These are phyloP conservation scores for Venturia aucupariae DNA, from an alignment of 2,329 filamentous ascomycete genomes.

Conservation along the genomic window DNA sequence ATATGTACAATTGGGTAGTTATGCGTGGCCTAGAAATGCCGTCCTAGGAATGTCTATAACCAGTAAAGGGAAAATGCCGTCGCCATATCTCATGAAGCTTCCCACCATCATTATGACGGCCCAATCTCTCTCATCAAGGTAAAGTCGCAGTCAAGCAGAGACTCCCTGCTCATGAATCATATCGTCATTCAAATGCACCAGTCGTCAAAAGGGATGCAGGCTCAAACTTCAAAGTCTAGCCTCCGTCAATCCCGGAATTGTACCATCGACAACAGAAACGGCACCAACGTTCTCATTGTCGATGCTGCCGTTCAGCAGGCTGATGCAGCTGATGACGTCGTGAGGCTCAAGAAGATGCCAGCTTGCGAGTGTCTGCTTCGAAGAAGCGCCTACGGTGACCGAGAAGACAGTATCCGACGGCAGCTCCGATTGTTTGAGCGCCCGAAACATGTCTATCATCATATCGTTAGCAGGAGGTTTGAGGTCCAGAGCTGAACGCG, in stretches of 20 bases:
- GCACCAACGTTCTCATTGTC: conserved; percentile 33
- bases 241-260: conserved; percentile 25
- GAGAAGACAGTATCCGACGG: conserved; percentile 66
- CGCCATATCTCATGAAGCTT: background rate
- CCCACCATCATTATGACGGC: background rate
- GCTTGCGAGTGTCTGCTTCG: conserved; percentile 80
- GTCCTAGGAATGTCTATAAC: background rate
- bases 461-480: conserved; percentile 16
- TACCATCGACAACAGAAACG: conserved; percentile 31
- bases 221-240: background rate
- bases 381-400: conserved; percentile 83
- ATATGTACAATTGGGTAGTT: background rate
- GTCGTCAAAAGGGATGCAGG: background rate
- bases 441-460: conserved; percentile 66
- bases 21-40: background rate
- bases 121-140: background rate
- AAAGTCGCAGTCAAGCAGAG: background rate
- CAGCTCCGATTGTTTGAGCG: conserved; percentile 52
- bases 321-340: conserved; percentile 45
- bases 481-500: background rate
- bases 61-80: background rate
- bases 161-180: background rate
- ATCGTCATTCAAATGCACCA: background rate
- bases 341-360: conserved; percentile 81
- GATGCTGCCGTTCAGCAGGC: conserved; percentile 39